These are phyloP conservation scores for Helicostylum pulchrum DNA, from an alignment of 192 early-diverging fungal species.

Conservation along the genomic window DNA sequence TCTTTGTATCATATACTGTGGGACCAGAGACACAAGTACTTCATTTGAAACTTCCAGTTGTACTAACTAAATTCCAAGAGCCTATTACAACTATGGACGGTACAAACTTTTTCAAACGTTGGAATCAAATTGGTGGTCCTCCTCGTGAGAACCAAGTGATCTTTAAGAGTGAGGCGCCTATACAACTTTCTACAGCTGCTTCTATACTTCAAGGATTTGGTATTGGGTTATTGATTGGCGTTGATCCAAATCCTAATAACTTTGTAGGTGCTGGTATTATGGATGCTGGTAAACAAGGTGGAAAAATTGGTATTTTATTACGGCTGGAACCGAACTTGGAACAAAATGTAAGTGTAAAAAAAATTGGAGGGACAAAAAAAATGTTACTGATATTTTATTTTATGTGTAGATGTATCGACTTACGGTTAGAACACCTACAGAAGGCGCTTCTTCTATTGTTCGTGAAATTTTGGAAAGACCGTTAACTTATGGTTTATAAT, in stretches of 20 bases:
- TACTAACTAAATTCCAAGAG: constrained; percentile 84
- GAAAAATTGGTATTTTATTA: constrained; percentile 89
- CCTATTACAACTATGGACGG: constrained; percentile 69
- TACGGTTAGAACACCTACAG: constrained; percentile 87
- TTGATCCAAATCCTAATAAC: constrained; percentile 89
- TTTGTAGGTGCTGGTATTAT: constrained; percentile 89
- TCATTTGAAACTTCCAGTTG: constrained; percentile 76
- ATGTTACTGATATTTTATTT: not conserved
- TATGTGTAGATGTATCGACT: constrained; percentile 77
- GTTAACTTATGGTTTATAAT: constrained; percentile 8
- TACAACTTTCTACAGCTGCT: constrained; percentile 51
- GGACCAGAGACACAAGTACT: constrained; percentile 46
- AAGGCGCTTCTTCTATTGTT: constrained; percentile 60
- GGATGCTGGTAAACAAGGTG: constrained; percentile 57
- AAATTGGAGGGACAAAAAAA: not conserved
- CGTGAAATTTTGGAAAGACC: constrained; percentile 41
- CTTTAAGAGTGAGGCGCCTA: constrained; percentile 45
- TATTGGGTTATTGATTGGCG: constrained; percentile 73
- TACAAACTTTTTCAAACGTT: constrained; percentile 82
- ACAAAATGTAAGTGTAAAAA: constrained; percentile 60
- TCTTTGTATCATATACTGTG: constrained; percentile 67
- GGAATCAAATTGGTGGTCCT: constrained; percentile 93
- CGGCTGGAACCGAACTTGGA: constrained; percentile 85
- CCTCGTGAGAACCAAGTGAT: constrained; percentile 79
- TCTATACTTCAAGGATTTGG: constrained; percentile 63